Evolutionary conservation across 2,329 filamentous ascomycete genomes (phyloP).

Genomic region (Ascochyta lentis): DNA sequence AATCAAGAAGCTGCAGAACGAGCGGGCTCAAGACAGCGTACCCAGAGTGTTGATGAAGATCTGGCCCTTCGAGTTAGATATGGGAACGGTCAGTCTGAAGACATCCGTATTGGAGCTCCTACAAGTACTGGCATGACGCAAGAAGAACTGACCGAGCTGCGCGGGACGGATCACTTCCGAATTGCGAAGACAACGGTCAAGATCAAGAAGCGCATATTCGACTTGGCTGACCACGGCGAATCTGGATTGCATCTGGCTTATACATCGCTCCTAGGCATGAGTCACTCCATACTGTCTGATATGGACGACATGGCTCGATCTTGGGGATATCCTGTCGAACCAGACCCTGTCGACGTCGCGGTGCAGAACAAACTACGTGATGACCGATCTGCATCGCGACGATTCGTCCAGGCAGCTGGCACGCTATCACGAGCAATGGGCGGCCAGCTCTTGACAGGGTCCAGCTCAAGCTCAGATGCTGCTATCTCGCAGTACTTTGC

Average conservation of each 20-base stretch:
- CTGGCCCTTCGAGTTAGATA: constrained; percentile 64
- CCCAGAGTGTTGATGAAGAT: constrained; percentile 53
- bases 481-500: constrained; percentile 55
- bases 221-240: constrained; percentile 46
- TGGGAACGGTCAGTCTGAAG: constrained; percentile 65
- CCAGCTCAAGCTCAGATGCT: constrained; percentile 36
- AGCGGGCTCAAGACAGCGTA: constrained; percentile 57
- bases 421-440: constrained; percentile 64
- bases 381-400: constrained; percentile 62
- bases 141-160: constrained; percentile 56
- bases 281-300: constrained; percentile 56
- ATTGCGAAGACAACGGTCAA: constrained; percentile 63
- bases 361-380: constrained; percentile 64
- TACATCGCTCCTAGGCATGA: constrained; percentile 47
- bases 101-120: constrained; percentile 58
- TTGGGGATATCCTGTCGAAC: constrained; percentile 67
- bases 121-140: constrained; percentile 39
- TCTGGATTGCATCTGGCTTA: constrained; percentile 54
- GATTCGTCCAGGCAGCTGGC: constrained; percentile 69
- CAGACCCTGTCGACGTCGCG: constrained; percentile 58
- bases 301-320: constrained; percentile 63
- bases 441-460: constrained; percentile 57
- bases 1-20: constrained; percentile 51
- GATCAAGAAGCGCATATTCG: constrained; percentile 63
- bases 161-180: constrained; percentile 61